Evolutionary conservation across 352 stramenopile genomes (phyloP), one percentile per base, ranked within the genome.

Genomic region (Blastocystis sp.): DNA sequence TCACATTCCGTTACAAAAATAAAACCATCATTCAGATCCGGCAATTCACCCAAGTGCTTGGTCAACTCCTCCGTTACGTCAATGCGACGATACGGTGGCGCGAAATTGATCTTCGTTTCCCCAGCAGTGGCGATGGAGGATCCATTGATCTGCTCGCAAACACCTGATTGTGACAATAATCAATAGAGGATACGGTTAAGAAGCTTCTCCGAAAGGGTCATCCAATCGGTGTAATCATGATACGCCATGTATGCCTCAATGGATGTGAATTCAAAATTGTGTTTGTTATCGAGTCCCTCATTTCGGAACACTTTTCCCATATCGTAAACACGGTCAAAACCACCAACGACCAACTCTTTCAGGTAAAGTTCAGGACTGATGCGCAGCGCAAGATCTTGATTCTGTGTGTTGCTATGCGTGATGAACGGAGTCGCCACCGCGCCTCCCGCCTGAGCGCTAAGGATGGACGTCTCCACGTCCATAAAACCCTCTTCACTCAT

Each of bases 231-330:
- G 90, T 98, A 98, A 90, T 98, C 95, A 0, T 94, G 94, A 89
- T 98, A 98, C 0, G 94, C 94, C 91, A 97, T 93, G 91, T 99
- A 99, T 63, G 98, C 92, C 90, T 99, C 96, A 78, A 97, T 94
- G 65, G 93, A 96, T 9, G 96, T 98, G 87, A 99, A 99, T 89
- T 99, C 96, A 0, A 95, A 95, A 92, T 99, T 98, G 91, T 99
- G 96, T 71, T 94, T 93, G 18, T 95, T 91, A 48, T 95, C 95
- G 54, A 98, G 95, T 61, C 96, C 95, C 89, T 99, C 96, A 89
- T 99, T 99, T 71, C 96, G 94, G 89, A 99, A 99, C 88, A 98
- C 96, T 14, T 95, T 93, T 46, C 96, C 96, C 57, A 99, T 90
- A 90, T 99, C 96, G 89, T 97, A 99, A 27, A 99, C 96, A 67